These are phyloP conservation scores for Botrytis byssoidea DNA, from an alignment of 2,329 filamentous ascomycete genomes.

Conservation along the genomic window DNA sequence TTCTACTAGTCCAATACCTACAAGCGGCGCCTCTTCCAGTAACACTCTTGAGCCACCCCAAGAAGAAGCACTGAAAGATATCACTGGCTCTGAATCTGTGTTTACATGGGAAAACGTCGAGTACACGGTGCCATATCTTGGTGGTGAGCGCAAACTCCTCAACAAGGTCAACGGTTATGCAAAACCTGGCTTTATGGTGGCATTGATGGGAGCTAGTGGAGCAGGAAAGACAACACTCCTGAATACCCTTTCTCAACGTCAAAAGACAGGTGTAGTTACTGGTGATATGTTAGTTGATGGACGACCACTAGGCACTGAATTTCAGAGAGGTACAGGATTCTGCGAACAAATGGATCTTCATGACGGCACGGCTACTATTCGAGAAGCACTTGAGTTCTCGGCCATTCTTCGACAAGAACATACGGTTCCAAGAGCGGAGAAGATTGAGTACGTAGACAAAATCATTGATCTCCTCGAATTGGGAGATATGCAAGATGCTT, in stretches of 20 bases:
- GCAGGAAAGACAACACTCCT: slow-evolving; percentile 83
- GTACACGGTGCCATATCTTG: slow-evolving; percentile 70
- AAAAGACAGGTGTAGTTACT: slow-evolving; percentile 58
- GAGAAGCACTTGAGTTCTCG: slow-evolving; percentile 68
- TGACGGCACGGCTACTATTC: slow-evolving; percentile 63
- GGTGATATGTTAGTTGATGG: slow-evolving; percentile 74
- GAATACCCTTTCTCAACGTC: slow-evolving; percentile 72
- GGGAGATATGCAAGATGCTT: slow-evolving; percentile 63
- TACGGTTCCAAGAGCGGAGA: slow-evolving; percentile 54
- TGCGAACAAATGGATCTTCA: slow-evolving; percentile 73
- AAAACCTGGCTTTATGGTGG: slow-evolving; percentile 75
- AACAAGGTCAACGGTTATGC: slow-evolving; percentile 74
- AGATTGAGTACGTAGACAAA: slow-evolving; percentile 64
- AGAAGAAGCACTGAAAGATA: slow-evolving; percentile 45
- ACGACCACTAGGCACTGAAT: slow-evolving; percentile 56
- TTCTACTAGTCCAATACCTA: neutral
- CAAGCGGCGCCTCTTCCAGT: slow-evolving; percentile 38
- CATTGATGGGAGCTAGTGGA: slow-evolving; percentile 76
- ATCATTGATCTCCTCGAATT: slow-evolving; percentile 66
- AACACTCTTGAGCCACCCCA: slow-evolving; percentile 28
- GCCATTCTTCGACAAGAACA: slow-evolving; percentile 62
- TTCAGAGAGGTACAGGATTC: slow-evolving; percentile 69
- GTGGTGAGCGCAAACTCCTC: slow-evolving; percentile 59
- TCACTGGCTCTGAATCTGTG: slow-evolving; percentile 58
- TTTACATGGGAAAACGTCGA: slow-evolving; percentile 72